Percentiles rank a stretch among this genome's conserved stretches.
Evolutionary conservation across 306 rosid genomes (phyloP).

Genomic region (Abrus precatorius): DNA sequence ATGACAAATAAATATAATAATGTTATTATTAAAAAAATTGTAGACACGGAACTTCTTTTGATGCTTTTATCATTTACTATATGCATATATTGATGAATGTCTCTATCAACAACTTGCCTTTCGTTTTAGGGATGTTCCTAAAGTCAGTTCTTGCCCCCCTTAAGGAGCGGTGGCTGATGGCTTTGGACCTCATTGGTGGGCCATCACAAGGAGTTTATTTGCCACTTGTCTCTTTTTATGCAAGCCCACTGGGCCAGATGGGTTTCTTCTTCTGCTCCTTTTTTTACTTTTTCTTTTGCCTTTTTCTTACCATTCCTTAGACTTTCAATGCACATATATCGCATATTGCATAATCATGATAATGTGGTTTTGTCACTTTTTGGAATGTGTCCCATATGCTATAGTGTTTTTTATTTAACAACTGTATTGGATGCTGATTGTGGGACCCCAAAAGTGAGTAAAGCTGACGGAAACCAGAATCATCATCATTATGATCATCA

Average conservation of each 20-base stretch:
- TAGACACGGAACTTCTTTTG: slow-evolving; percentile 64
- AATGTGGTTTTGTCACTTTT: slow-evolving; percentile 45
- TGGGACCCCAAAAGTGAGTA: slow-evolving; percentile 33
- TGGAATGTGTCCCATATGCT: slow-evolving; percentile 42
- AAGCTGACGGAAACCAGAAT: slow-evolving; percentile 12
- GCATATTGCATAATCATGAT: slow-evolving; percentile 34
- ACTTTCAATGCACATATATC: not conserved
- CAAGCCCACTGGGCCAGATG: slow-evolving; percentile 48
- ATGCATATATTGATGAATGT: slow-evolving; percentile 38
- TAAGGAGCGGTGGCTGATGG: not conserved
- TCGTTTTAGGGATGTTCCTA: slow-evolving; percentile 50
- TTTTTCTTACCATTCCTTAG: not conserved
- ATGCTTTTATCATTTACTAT: slow-evolving; percentile 38
- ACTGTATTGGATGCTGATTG: slow-evolving; percentile 43
- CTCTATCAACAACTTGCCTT: slow-evolving; percentile 47
- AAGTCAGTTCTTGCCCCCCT: slow-evolving; percentile 50
- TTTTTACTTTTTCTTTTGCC: not conserved
- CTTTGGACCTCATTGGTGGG: slow-evolving; percentile 48
- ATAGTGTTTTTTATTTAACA: slow-evolving; percentile 13
- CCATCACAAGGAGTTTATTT: slow-evolving; percentile 21
- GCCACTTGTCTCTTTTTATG: slow-evolving; percentile 42
- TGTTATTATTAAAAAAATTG: slow-evolving; percentile 22
- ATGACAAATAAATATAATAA: slow-evolving; percentile 15
- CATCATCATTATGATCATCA: not conserved
- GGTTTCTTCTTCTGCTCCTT: not conserved